A percentile compares a stretch with the other conserved stretches of the same genome.
Evolutionary conservation across 2,329 filamentous ascomycete species (phyloP).

Genomic region (Delphinella strobiligena): DNA sequence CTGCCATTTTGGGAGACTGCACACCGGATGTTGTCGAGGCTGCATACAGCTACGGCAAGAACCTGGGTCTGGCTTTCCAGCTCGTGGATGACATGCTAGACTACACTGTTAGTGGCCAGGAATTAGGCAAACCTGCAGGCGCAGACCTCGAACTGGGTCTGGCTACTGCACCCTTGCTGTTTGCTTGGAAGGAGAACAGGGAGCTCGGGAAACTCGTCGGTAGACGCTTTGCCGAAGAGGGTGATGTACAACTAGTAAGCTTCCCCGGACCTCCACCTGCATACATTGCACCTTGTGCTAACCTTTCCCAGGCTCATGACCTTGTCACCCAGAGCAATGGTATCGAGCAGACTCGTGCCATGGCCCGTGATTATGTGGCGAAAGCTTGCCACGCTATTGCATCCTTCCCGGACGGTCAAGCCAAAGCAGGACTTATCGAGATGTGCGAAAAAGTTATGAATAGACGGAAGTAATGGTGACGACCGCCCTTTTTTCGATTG

Average conservation of each 20-base stretch:
- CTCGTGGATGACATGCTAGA: slow-evolving; percentile 96
- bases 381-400: slow-evolving; percentile 77
- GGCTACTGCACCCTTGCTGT: slow-evolving; percentile 84
- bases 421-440: slow-evolving; percentile 79
- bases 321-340: slow-evolving; percentile 75
- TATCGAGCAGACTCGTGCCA: slow-evolving; percentile 77
- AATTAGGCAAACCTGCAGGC: slow-evolving; percentile 88
- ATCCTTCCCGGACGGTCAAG: slow-evolving; percentile 83
- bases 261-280: neutral
- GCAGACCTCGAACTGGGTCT: slow-evolving; percentile 88
- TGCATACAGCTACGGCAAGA: slow-evolving; percentile 85
- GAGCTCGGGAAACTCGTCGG: slow-evolving; percentile 82
- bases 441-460: slow-evolving; percentile 91
- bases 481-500: too few species aligned
- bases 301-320: slow-evolving; percentile 58
- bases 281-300: slow-evolving; percentile 10
- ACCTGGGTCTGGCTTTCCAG: slow-evolving; percentile 90
- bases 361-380: slow-evolving; percentile 84
- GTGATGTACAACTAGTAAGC: slow-evolving; percentile 74
- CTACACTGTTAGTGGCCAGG: slow-evolving; percentile 74
- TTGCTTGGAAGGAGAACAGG: slow-evolving; percentile 73
- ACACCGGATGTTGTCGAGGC: slow-evolving; percentile 73
- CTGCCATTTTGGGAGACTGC: slow-evolving; percentile 72
- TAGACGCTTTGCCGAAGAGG: slow-evolving; percentile 72
- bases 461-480: slow-evolving; percentile 58